Evolutionary conservation across 768 basidiomycete species (phyloP).

Genomic region (Suillus spraguei): DNA sequence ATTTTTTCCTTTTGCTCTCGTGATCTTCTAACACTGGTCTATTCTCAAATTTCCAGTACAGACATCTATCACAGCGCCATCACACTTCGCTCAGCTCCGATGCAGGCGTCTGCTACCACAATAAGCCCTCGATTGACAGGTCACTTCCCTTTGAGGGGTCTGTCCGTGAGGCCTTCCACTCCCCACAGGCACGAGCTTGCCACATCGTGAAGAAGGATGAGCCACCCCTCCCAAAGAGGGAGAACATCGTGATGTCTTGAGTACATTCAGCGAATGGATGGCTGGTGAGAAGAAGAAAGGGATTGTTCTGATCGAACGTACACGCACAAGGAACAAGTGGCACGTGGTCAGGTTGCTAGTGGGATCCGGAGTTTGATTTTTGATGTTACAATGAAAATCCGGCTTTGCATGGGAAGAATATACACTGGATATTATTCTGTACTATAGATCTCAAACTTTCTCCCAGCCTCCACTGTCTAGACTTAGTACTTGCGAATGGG

Average conservation of each 20-base stretch:
- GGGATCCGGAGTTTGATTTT: background rate
- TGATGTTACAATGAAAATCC: background rate
- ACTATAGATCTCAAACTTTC: too few relatives aligned
- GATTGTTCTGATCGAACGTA: background rate
- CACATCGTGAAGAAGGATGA: background rate
- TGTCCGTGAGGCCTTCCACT: background rate
- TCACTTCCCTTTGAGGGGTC: background rate
- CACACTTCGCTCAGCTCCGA: background rate
- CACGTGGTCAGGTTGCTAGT: conserved; percentile 6
- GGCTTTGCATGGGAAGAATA: background rate
- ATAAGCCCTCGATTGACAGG: background rate
- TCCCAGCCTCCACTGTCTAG: too few relatives aligned
- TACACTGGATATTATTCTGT: too few relatives aligned
- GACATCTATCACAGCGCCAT: background rate
- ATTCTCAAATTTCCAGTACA: background rate
- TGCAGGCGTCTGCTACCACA: background rate
- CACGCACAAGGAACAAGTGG: background rate
- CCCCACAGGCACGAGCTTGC: background rate
- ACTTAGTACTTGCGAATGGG: too few relatives aligned
- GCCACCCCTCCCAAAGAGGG: background rate
- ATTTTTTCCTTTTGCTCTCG: background rate
- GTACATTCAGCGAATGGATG: background rate
- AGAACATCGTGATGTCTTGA: background rate
- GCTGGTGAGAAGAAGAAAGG: background rate
- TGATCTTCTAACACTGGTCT: background rate